phyloP scores from a whole-genome alignment of 306 rosid genomes.

The Cotoneaster glaucophyllus region DNA sequence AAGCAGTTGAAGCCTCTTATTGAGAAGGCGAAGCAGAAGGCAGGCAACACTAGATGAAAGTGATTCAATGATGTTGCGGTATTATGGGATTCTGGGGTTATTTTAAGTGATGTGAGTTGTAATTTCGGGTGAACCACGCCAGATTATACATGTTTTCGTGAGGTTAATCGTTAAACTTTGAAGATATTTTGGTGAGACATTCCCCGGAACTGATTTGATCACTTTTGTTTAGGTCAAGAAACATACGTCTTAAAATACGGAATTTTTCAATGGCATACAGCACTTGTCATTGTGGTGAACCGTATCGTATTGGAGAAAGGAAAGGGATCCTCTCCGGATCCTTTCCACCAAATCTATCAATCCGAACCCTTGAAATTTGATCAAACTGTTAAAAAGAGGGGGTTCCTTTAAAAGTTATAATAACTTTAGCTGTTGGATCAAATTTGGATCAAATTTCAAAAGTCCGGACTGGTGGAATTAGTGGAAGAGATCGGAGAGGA shows the following conservation, averaged over 20 bases:
- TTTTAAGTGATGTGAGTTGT: neutral
- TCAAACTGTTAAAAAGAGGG: too few relatives aligned
- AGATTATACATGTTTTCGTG: neutral
- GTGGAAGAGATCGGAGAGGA: too few relatives aligned
- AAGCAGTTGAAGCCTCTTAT: slow-evolving; percentile 98
- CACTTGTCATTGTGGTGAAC: too few relatives aligned
- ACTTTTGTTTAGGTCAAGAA: neutral
- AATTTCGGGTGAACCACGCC: neutral
- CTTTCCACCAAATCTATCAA: too few relatives aligned
- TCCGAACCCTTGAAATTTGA: too few relatives aligned
- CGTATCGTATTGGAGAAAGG: too few relatives aligned
- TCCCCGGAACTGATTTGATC: neutral
- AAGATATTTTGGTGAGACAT: neutral
- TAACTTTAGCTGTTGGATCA: too few relatives aligned
- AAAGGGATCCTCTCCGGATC: too few relatives aligned
- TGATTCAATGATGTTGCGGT: neutral
- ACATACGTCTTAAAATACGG: neutral
- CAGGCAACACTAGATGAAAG: slow-evolving; percentile 52
- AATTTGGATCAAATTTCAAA: too few relatives aligned
- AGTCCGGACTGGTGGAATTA: too few relatives aligned
- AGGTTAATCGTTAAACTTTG: neutral
- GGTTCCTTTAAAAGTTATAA: too few relatives aligned
- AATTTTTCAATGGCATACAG: too few relatives aligned
- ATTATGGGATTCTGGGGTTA: neutral
- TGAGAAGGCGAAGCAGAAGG: slow-evolving; percentile 93